Conservation (phyloP, 768 basidiomycete genomes). For the Stropharia rugosoannulata region DNA sequence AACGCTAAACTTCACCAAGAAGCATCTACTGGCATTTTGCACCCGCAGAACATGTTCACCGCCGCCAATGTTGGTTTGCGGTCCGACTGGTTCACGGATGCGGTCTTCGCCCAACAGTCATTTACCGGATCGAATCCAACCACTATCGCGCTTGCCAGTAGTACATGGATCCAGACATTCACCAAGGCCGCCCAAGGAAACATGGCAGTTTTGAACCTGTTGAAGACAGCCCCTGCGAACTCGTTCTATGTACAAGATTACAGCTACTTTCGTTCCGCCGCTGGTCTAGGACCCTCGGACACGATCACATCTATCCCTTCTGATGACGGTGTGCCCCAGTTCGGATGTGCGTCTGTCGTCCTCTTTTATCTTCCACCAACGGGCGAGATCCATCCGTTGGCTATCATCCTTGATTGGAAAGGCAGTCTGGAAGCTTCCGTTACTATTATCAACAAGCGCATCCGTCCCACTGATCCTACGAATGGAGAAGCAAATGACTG, state of each 20-base stretch:
- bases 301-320: conserved; percentile 5
- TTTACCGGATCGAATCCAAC: conserved; percentile 29
- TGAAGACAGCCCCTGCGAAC: conserved; percentile 5
- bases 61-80: conserved; percentile 27
- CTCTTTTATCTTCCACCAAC: conserved; percentile 25
- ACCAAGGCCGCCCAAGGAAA: conserved; percentile 12
- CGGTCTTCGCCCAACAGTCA: conserved; percentile 28
- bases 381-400: conserved; percentile 28
- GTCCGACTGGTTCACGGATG: conserved; percentile 30
- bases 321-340: conserved; percentile 6
- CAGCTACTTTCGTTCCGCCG: conserved; percentile 21
- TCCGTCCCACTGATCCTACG: conserved; percentile 9
- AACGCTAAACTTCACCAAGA: conserved; percentile 11
- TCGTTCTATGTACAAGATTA: conserved; percentile 24
- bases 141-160: conserved; percentile 20
- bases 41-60: conserved; percentile 19
- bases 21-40: conserved; percentile 1
- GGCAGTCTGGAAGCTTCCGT: conserved; percentile 24
- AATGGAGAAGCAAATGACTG: conserved; percentile 22
- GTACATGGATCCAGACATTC: conserved; percentile 20
- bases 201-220: conserved; percentile 10
- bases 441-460: conserved; percentile 27
- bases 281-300: conserved; percentile 14
- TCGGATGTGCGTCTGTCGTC: conserved; percentile 25
- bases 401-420: conserved; percentile 28